Evolutionary conservation across 2,329 filamentous ascomycete genomes (phyloP).

Genomic region (Sarocladiaceae sp.): DNA sequence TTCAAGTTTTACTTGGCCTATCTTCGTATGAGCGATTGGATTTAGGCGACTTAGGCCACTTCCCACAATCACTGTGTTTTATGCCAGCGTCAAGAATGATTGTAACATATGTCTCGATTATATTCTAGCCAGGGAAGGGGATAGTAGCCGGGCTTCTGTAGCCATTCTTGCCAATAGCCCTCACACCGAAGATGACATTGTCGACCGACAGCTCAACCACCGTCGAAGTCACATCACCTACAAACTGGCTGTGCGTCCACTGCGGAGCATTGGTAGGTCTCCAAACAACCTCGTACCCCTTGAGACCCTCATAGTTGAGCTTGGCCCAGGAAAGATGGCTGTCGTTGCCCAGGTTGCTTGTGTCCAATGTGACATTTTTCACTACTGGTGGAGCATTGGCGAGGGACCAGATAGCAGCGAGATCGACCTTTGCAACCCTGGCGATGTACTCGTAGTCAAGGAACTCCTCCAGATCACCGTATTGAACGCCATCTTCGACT

Average conservation of each 20-base stretch:
- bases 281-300: constrained; percentile 53
- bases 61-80: too few species aligned
- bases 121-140: constrained; percentile 16
- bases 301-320: constrained; percentile 28
- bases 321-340: constrained; percentile 46
- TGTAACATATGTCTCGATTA: too few species aligned
- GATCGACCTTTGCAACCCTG: constrained; percentile 50
- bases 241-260: constrained; percentile 44
- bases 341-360: constrained; percentile 42
- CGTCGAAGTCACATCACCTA: constrained; percentile 40
- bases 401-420: constrained; percentile 49
- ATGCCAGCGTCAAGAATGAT: too few species aligned
- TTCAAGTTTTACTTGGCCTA: too few species aligned
- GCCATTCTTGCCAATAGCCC: constrained; percentile 46
- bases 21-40: too few species aligned
- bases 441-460: constrained; percentile 52
- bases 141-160: constrained; percentile 44
- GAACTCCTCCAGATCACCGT: constrained; percentile 52
- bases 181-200: constrained; percentile 53
- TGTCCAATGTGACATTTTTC: constrained; percentile 44
- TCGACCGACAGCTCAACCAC: constrained; percentile 51
- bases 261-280: constrained; percentile 43
- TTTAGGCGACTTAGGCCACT: too few species aligned
- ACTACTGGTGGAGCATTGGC: constrained; percentile 47
- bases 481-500: constrained; percentile 44